Evolutionary conservation across 2,329 filamentous ascomycete genomes (phyloP), one percentile per base, ranked within the genome.

Genomic region (Cytospora leucostoma): DNA sequence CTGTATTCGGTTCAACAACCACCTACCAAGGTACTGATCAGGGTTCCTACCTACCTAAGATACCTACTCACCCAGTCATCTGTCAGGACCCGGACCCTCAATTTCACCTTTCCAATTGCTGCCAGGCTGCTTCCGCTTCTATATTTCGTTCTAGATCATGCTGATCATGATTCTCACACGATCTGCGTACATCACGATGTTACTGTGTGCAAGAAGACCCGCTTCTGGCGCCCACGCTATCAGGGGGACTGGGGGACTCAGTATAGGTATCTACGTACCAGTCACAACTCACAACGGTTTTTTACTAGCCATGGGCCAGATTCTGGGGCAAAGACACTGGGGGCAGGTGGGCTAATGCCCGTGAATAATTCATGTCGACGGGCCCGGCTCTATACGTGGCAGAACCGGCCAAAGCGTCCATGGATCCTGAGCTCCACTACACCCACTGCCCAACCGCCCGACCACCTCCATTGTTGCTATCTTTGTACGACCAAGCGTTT

Each of bases 131-230:
- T 19, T 47, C 8, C 21, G n/a, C 21, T 47, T 47, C 44, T 47
- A 47, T 17, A 13, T 19, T 10, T 19, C 21, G 44, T 47, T 47
- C 44, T 47, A 47, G 44, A 47, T 47, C 44, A 21, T 21, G 44
- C 44, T 47, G 44, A 47, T 47, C 44, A 47, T 47, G 44, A n/a
- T 47, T 47, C 44, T 47, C 44, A 47, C 17, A 47, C 44, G 44
- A 47, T 47, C 44, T 47, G 44, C 44, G n/a, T 27, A 47, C 44
- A 47, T 47, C 10, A 17, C n/a, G 19, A 8, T 47, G 4, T 47
- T 10, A 47, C 44, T 47, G 44, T 47, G 44, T 17, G 21, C 8
- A 21, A 21, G 8, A 8, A 21, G 44, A 47, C n/a, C 44, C 44
- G 44, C 40, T 44, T 44, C 40, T 44, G 7, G 13, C 17, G 40